Evolutionary conservation across 1,139 yeast genomes (phyloP), one percentile per base, ranked within the genome.

Genomic region (Pichia sp.): DNA sequence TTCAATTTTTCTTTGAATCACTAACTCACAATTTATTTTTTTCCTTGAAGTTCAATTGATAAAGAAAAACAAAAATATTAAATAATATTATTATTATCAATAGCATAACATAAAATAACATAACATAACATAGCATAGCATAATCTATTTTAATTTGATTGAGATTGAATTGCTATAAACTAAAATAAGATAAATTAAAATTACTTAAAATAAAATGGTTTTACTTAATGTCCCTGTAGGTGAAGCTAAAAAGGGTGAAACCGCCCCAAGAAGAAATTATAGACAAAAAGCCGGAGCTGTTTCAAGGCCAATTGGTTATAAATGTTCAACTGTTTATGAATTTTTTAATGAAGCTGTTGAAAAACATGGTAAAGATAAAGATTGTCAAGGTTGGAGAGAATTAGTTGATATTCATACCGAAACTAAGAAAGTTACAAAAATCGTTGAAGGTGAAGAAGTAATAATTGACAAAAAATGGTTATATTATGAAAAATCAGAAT

Each of bases 401-500:
- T 68, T 85, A 50, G 55, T 76, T 37, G 90, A 87, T 47, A 64
- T 86, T 46, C 92, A 89, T 65, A 73, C 69, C 45, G 97, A 92
- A 64, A 74, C 71, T 48, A 90, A 87, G 67, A 71, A 72, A 59
- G 75, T 92, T 46, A 81, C 79, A 54, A 90, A 87, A 70, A 63
- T 78, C 48, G 70, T 92, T 41, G 85, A 89, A 52, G 97, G 97
- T 50, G 73, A 83, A 62, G 78, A 79, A 48, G 69, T 67, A 33
- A 71, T 76, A 54, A 82, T 84, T 42, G 86, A 84, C 60, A 92
- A 92, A 70, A 81, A 80, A 43, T 92, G 99, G 99, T 67, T 74
- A 45, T 92, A 70, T 65, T 94, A 74, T 64, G 97, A 94, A 66
- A 69, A 83, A 62, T 74, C 89, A 23, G 76, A 76, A 40, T 94